These are phyloP conservation scores for Globisporangium nunn DNA, from an alignment of 352 stramenopile genomes.

Conservation along the genomic window DNA sequence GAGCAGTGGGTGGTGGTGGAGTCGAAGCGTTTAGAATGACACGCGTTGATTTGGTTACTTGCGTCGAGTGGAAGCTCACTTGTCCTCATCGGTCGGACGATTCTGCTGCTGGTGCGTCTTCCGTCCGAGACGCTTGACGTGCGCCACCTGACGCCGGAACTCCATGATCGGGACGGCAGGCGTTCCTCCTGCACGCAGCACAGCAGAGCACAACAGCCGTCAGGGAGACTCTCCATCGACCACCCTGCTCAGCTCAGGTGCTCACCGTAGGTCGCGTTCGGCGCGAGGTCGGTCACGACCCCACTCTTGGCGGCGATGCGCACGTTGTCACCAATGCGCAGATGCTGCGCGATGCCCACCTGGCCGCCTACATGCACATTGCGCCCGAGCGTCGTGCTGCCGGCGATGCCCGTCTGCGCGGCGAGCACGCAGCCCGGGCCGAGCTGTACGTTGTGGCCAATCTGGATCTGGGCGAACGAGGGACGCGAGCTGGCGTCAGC, in stretches of 20 bases:
- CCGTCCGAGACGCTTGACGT: slow-evolving; percentile 36
- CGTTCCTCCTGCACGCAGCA: slow-evolving; percentile 37
- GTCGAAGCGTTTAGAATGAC: not conserved
- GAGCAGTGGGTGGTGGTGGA: no score
- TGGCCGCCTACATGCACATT: slow-evolving; percentile 79
- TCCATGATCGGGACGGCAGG: slow-evolving; percentile 77
- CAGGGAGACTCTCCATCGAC: not conserved
- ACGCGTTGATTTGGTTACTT: not conserved
- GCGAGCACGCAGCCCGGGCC: slow-evolving; percentile 65
- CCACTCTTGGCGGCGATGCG: slow-evolving; percentile 83
- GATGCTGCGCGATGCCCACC: slow-evolving; percentile 77
- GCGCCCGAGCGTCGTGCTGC: slow-evolving; percentile 67
- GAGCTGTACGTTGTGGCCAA: slow-evolving; percentile 83
- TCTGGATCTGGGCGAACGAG: slow-evolving; percentile 49
- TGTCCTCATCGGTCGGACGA: not conserved
- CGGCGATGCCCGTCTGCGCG: slow-evolving; percentile 76
- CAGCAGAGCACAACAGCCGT: not conserved
- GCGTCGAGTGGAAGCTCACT: not conserved
- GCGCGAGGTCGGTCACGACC: slow-evolving; percentile 63
- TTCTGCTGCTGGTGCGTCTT: slow-evolving; percentile 5
- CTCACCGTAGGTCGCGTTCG: slow-evolving; percentile 53
- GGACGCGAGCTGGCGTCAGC: not conserved
- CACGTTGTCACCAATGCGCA: slow-evolving; percentile 73
- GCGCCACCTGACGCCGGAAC: slow-evolving; percentile 62
- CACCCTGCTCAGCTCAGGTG: no score